Base-by-base conservation (phyloP, 306 rosid genomes). In the Oxytropis ochrocephala region DNA sequence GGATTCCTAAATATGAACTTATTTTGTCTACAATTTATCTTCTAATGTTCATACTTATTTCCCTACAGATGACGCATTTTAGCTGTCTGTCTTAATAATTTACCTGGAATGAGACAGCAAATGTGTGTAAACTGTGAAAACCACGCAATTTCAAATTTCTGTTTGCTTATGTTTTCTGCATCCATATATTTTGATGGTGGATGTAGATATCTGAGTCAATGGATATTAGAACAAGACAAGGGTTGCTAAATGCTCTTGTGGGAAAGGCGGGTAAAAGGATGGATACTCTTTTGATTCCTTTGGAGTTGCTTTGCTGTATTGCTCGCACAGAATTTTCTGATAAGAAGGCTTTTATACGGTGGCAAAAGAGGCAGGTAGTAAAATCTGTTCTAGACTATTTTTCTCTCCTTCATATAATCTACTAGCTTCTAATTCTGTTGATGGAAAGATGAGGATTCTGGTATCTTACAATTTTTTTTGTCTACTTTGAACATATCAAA, bases 361-460 rank as follows among this genome's bases (percentile, higher is more conserved):
- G 99, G 99, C 99, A 94, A 83, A 94, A 91, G 84, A 84, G 97
- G 89, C 99, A 91, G 97, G 99, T 94, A 72, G 83, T 85, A 29
- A 35, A 33, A 51, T 64, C 56, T 49, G 11, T 59, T 59, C 42
- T 32, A 19, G 18, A 53, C 50, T 63, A 36, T 69, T 68, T 5
- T 85, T 21, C 67, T 53, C 50, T 27, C 65, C 50, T 54, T 2
- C 68, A 55, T 69, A 69, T 54, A 69, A 51, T 46, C 41, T 53
- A 59, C 49, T 38, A 44, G 46, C 27, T n/a, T 70, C 36, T 78
- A 10, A 61, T 60, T 74, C 39, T 69, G 63, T 79, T 42, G 30
- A 69, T 65, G 79, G 55, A 55, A 64, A 39, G 41, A 54, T 42
- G 66, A 70, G 38, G 69, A 69, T 75, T 73, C 41, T 75, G 71